A percentile compares a stretch with the other conserved stretches of the same genome.
These are phyloP conservation scores for Fusarium verticillioides DNA, from an alignment of 2,329 filamentous ascomycete species.

Conservation along the genomic window DNA sequence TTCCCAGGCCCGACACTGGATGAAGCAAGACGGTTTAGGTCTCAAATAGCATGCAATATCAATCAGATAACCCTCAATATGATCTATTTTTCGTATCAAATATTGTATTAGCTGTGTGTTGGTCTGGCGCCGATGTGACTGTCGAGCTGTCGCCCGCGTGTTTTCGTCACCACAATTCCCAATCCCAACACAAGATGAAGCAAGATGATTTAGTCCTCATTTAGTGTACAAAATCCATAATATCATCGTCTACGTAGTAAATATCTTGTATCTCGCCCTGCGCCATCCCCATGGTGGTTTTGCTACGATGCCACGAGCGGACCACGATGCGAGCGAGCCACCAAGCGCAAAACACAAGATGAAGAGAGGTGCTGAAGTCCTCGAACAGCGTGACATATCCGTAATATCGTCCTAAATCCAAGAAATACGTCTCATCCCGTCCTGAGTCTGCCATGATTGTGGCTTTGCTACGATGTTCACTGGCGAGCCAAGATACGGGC, in stretches of 20 bases:
- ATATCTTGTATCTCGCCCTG: not conserved
- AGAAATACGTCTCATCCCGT: not conserved
- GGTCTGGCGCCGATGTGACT: not conserved
- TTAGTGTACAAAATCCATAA: accelerated
- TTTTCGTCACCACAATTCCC: too few relatives aligned
- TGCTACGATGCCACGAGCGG: not conserved
- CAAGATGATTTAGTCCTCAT: not conserved
- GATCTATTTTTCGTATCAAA: not conserved
- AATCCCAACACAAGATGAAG: too few relatives aligned
- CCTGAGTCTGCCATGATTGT: accelerated
- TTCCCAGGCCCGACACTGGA: not conserved
- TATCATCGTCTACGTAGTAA: not conserved
- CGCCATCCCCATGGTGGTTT: not conserved
- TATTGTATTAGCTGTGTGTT: not conserved
- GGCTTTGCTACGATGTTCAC: not conserved
- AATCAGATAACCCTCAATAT: too few relatives aligned
- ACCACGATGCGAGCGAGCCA: not conserved
- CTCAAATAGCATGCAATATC: accelerated
- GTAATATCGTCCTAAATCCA: not conserved
- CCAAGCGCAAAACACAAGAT: not conserved
- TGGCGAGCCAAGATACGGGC: not conserved
- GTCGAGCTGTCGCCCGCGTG: too few relatives aligned
- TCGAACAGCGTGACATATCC: accelerated
- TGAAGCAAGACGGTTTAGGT: not conserved
- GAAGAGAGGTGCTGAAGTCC: accelerated